Conservation (phyloP, 306 rosid genomes). For the Lupinus albus region DNA sequence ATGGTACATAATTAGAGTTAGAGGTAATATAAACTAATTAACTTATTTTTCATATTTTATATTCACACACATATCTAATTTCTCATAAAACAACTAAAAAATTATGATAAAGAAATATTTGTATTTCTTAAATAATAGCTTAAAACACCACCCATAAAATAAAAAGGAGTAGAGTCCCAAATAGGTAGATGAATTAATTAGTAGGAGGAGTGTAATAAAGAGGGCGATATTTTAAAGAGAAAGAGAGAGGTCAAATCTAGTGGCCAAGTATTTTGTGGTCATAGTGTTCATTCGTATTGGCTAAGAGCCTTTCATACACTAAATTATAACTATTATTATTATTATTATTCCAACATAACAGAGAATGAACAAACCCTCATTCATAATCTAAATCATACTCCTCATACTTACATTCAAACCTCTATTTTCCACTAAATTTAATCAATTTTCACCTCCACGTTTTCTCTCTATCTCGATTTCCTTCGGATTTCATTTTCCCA, state of each 20-base stretch:
- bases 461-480: not conserved
- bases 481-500: constrained; percentile 38
- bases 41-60: too few species aligned
- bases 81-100: too few species aligned
- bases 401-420: constrained; percentile 23
- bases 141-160: too few species aligned
- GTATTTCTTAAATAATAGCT: too few species aligned
- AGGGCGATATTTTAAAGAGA: not conserved
- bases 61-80: too few species aligned
- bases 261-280: constrained; percentile 58
- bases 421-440: constrained; percentile 29
- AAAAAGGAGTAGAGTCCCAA: too few species aligned
- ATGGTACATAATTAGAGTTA: too few species aligned
- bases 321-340: not conserved
- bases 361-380: constrained; percentile 24
- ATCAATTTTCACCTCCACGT: constrained; percentile 19
- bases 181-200: too few species aligned
- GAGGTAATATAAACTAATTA: too few species aligned
- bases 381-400: constrained; percentile 39
- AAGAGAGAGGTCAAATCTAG: constrained; percentile 64
- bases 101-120: too few species aligned
- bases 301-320: constrained; percentile 53
- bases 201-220: too few species aligned
- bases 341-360: too few species aligned
- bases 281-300: constrained; percentile 35